Conservation (phyloP, 257 asterid species). For the Solanum pinnatisectum region DNA sequence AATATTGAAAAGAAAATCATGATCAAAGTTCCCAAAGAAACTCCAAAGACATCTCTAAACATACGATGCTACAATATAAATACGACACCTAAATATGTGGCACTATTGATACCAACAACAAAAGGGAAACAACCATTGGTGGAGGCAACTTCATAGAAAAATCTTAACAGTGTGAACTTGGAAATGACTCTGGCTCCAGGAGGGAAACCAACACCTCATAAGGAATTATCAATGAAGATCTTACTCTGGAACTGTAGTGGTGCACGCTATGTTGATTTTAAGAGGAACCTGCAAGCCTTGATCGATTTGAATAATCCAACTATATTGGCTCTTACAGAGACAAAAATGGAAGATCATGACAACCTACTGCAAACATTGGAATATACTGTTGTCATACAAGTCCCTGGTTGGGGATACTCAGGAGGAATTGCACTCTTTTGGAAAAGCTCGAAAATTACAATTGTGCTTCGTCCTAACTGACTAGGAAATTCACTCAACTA, state of each 20-base stretch:
- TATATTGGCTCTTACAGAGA: accelerated
- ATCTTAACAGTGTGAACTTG: neutral
- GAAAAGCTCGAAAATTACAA: neutral
- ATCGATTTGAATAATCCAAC: neutral
- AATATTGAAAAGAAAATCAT: no score
- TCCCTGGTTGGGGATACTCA: neutral
- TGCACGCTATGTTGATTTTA: no score
- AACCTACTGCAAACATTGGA: neutral
- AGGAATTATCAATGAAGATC: neutral
- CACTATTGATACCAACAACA: no score
- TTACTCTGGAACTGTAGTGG: neutral
- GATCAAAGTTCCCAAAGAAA: no score
- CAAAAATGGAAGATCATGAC: neutral
- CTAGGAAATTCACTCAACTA: neutral
- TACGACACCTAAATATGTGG: no score
- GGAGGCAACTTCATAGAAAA: no score
- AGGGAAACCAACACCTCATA: no score
- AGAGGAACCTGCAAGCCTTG: accelerated
- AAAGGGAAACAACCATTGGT: no score
- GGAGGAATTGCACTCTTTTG: neutral
- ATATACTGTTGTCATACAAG: neutral
- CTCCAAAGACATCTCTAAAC: no score
- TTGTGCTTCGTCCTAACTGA: no score
- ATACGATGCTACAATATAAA: no score
- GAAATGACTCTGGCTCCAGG: neutral